phyloP scores from a whole-genome alignment of 2,329 filamentous ascomycete species.

The Cercospora sp. region DNA sequence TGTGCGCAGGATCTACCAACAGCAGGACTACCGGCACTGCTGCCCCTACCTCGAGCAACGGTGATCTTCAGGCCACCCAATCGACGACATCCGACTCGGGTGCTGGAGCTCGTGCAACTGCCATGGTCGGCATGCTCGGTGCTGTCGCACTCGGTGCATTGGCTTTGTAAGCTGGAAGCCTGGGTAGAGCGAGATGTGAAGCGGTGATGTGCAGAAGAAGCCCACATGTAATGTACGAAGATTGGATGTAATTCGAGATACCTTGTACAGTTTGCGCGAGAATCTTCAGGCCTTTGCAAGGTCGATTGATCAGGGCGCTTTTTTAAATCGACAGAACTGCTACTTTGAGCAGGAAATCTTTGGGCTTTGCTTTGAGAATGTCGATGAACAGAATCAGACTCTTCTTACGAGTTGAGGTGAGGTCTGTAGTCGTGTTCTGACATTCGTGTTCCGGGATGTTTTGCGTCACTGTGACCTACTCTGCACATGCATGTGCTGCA shows the following conservation, averaged over 20 bases:
- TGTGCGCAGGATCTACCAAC: background rate
- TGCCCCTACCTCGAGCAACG: constrained; percentile 7
- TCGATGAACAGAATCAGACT: background rate
- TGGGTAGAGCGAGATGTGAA: background rate
- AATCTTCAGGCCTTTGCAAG: background rate
- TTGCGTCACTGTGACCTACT: constrained; percentile 4
- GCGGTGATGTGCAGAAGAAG: background rate
- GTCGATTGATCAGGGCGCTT: background rate
- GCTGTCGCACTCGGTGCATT: constrained; percentile 33
- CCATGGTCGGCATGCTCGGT: constrained; percentile 31
- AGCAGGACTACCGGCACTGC: background rate
- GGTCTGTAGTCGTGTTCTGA: background rate
- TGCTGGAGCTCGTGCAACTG: constrained; percentile 29
- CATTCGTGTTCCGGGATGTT: background rate
- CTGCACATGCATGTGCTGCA: constrained; percentile 1
- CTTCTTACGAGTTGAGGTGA: background rate
- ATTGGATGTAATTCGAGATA: background rate
- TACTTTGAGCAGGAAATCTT: background rate
- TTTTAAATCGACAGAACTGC: background rate
- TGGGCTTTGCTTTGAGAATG: background rate
- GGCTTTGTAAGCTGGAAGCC: constrained; percentile 22
- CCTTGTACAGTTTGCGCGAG: background rate
- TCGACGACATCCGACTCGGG: constrained; percentile 11
- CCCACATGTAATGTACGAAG: background rate
- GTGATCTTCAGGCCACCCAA: constrained; percentile 7